Evolutionary conservation across 2,329 filamentous ascomycete genomes (phyloP), one percentile per base, ranked within the genome.

Genomic region (Aspergillus eucalypticola): DNA sequence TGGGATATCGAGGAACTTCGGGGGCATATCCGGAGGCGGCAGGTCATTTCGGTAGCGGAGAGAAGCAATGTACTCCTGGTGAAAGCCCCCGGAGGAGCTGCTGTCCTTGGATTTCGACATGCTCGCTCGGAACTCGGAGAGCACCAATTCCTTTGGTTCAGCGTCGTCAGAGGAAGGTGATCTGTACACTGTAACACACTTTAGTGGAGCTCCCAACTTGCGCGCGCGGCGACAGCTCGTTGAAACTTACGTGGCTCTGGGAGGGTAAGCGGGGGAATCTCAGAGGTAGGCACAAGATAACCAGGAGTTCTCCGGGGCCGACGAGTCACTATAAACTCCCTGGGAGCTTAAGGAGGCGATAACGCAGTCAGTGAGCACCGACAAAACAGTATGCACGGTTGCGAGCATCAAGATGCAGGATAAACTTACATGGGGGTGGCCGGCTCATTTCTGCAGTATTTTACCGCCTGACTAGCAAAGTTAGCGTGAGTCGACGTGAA

Each of bases 11-110:
- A 99, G 90, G 64, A 99, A 88, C 83, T 99, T 99, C 1, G 95
- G 95, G 1, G 94, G 92, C 73, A 93, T 92, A 58, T 94, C 92
- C 57, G 95, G 95, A 65, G 95, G 93, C 65, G 95, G 95, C 15
- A 99, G 88, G 68, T 92, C 89, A 86, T 99, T 99, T 72, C 92
- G 92, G 77, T 96, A 99, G 77, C 95, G 88, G 72, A 97, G 91
- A 70, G 93, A 90, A 65, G 93, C 94, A 74, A 99, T 96, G 79
- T 97, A 98, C 79, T 99, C 95, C 79, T 99, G 95, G 74, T 96
- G 92, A 70, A 86, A 87, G 62, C 75, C 69, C 65, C 75, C 76
- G 23, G 75, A 72, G 60, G 75, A 73, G 68, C 73, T 71, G 53
- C 67, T 66, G 54, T 76, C 74, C 59, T 78, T 78, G 3, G 73